Evolutionary conservation across 1,284 basidiomycete species (phyloP).

Genomic region (Ustilago nuda): DNA sequence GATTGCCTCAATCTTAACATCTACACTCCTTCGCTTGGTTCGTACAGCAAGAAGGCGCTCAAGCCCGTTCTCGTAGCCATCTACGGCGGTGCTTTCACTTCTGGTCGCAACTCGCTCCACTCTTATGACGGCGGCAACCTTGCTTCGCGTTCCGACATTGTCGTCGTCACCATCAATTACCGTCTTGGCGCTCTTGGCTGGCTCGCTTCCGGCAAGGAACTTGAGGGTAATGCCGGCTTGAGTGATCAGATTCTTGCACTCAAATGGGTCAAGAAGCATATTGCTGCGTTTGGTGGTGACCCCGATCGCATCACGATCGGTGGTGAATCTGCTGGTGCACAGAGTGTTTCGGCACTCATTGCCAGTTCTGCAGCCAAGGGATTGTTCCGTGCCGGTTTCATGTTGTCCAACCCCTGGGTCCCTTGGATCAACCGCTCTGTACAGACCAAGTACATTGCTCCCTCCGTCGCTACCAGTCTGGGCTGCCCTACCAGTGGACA

Average conservation of each 20-base stretch:
- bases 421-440: constrained; percentile 34
- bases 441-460: constrained; percentile 26
- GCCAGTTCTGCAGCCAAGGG: constrained; percentile 26
- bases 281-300: constrained; percentile 77
- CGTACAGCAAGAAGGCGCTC: constrained; percentile 46
- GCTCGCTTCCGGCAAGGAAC: constrained; percentile 37
- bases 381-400: constrained; percentile 31
- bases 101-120: constrained; percentile 70
- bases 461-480: constrained; percentile 26
- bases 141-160: constrained; percentile 71
- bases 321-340: constrained; percentile 86
- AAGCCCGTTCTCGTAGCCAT: constrained; percentile 75
- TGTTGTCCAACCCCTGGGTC: constrained; percentile 46
- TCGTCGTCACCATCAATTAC: constrained; percentile 76
- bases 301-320: constrained; percentile 79
- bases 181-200: constrained; percentile 67
- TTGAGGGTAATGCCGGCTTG: constrained; percentile 59
- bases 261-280: constrained; percentile 74
- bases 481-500: constrained; percentile 19
- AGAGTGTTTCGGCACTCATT: constrained; percentile 36
- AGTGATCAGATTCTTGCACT: constrained; percentile 63
- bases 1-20: constrained; percentile 76
- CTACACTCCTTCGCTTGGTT: constrained; percentile 71
- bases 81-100: constrained; percentile 70
- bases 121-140: constrained; percentile 72